Conservation (phyloP, 176 grass and related monocot species). For the Rhipidocladum racemiflorum region DNA sequence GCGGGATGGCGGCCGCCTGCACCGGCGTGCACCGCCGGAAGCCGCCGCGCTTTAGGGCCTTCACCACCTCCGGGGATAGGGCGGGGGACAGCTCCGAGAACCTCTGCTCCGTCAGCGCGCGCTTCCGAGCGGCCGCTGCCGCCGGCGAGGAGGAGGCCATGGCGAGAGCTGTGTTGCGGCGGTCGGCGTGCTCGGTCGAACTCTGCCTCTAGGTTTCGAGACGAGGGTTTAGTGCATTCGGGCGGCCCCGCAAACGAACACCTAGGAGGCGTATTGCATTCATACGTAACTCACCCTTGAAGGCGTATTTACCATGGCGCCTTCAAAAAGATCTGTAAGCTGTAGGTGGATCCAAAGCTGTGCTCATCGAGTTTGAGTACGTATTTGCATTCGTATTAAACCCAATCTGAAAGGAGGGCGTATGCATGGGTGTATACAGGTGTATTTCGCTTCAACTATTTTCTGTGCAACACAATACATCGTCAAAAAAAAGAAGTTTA, state of each 20-base stretch:
- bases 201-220: background rate
- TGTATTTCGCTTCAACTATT: background rate
- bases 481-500: background rate
- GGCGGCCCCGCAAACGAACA: too few species aligned
- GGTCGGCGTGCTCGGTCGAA: background rate
- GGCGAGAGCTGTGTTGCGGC: background rate
- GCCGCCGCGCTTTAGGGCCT: slow-evolving; percentile 58
- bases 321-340: background rate
- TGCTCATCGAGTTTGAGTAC: background rate
- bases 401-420: background rate
- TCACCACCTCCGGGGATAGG: slow-evolving; percentile 56
- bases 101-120: slow-evolving; percentile 56
- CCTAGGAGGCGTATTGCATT: too few species aligned
- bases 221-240: background rate
- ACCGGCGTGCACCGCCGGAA: slow-evolving; percentile 81
- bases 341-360: background rate
- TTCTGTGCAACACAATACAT: background rate
- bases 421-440: background rate
- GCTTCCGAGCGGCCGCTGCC: slow-evolving; percentile 40
- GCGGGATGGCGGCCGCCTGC: slow-evolving; percentile 77
- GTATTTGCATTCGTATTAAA: background rate
- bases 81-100: slow-evolving; percentile 67
- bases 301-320: background rate
- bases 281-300: background rate
- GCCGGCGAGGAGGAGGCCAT: slow-evolving; percentile 33